Evolutionary conservation across 2,329 filamentous ascomycete species (phyloP), one percentile per base, ranked within the genome.

Genomic region (Sclerotinia subarctica): DNA sequence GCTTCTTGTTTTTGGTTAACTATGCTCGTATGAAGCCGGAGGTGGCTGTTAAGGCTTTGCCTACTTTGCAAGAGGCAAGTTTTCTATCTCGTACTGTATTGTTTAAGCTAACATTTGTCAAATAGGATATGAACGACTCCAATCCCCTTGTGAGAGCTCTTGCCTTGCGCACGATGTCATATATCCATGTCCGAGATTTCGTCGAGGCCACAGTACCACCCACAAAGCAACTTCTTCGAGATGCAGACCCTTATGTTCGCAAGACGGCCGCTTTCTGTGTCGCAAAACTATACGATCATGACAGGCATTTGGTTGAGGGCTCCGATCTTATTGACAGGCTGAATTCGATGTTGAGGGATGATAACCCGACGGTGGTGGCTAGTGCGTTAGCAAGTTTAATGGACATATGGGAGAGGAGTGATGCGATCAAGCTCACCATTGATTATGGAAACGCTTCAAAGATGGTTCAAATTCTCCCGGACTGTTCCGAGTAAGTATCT

Each of bases 371-470:
- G 0, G 95, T 99, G 3, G 94, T 99, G 29, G 94, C 95, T 15
- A 97, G 94, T 77, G 94, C 96, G 8, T 81, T 99, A 71, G 94
- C 95, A 35, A 86, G 91, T 47, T 79, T 99, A 76, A 95, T 97
- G 87, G 95, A 99, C 79, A 98, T 99, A 62, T 99, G 95, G 95
- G 95, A 98, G 78, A 86, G 94, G 69, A 98, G 94, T 78, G 94
- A 98, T 79, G 93, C 91, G 69, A 99, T 99, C 79, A 97, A 97
- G 78, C 88, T 99, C 71, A 98, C 95, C 4, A 97, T 99, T 74
- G 95, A 99, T 80, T 98, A 99, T 78, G 88, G 88, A 71, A 99
- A 96, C 80, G 95, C 95, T 35, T 98, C 94, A 64, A 99, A 99
- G 81, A 95, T 99, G 83, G 93, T 98, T 47, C 93, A 95, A 54